Base-by-base conservation (phyloP, 1,284 basidiomycete genomes). In the Ceratobasidium sp. region DNA sequence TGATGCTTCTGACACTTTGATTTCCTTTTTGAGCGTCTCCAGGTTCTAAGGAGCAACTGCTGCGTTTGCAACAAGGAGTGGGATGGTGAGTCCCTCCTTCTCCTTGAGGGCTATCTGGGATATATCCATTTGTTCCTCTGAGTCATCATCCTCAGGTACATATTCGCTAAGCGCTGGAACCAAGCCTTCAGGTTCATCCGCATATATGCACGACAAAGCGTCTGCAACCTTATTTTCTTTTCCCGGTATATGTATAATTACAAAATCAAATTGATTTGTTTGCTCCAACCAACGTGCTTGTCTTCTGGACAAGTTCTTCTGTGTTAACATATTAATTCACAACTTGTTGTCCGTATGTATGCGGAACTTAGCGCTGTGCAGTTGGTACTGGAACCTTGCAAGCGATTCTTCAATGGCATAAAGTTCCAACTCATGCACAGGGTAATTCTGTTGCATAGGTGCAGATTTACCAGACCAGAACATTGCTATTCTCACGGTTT, bases 401-500 rank as follows among this genome's bases (percentile, higher is more conserved):
- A 87, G 78, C 0, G 83, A 84, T 80, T 86, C 84, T 0, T 87
- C 77, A 0, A 87, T 84, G 0, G 84, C 86, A 1, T 87, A 77
- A 0, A 83, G 83, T 68, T 88, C 86, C 3, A 82, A 83, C 62
- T 88, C 81, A 61, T 87, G 85, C 0, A 86, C 82, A 0, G 84
- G 83, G 64, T 87, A 87, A 46, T 87, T 87, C 77, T 85, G 84
- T 76, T 86, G 79, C 0, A 85, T 84, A 0, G 82, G 62, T 50
- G 83, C 85, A 54, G 87, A 79, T 66, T 86, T 86, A 0, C 84
- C 85, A 0, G 84, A 86, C 78, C 82, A 85, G 77, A 87, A 87
- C 48, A 56, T 56, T 13, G 81, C 78, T 4, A 83, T 78, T 0
- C 77, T 62, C 0, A 81, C 83, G 62, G 64, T 80, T 20, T 74